phyloP scores from a whole-genome alignment of 179 eudicot species.

The Heliamphora pulchella region DNA sequence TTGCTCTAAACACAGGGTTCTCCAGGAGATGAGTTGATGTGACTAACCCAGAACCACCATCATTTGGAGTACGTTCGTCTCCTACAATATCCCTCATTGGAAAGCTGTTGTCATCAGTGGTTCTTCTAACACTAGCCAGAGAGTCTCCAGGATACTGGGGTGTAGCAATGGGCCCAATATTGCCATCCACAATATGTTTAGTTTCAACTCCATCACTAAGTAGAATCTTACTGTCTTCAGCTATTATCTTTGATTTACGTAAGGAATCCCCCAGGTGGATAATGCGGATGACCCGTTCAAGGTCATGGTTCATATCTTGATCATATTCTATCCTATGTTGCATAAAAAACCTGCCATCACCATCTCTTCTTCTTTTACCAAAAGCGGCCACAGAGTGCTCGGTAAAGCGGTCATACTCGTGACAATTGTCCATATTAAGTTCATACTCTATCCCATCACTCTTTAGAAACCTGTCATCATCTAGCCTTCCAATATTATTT shows the following conservation, averaged over 20 bases:
- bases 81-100: slow-evolving; percentile 1
- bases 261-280: slow-evolving; percentile 1
- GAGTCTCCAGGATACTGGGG: background rate
- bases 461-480: slow-evolving; percentile 5
- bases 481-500: background rate
- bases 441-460: slow-evolving; percentile 10
- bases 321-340: slow-evolving; percentile 4
- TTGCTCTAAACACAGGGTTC: slow-evolving; percentile 7
- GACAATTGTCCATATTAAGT: background rate
- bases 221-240: slow-evolving; percentile 2
- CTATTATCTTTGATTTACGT: background rate
- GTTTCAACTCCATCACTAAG: background rate
- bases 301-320: background rate
- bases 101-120: background rate
- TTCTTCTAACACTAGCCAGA: slow-evolving; percentile 17
- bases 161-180: slow-evolving; percentile 4
- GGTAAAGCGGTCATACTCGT: background rate
- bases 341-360: background rate
- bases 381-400: background rate
- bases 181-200: background rate
- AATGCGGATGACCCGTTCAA: background rate
- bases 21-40: background rate
- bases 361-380: slow-evolving; percentile 2
- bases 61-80: background rate
- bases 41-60: slow-evolving; percentile 7